Percentiles rank a stretch among this genome's conserved stretches.
Conservation (phyloP, 495 filamentous ascomycete genomes). For the Penicillium ucsense region DNA sequence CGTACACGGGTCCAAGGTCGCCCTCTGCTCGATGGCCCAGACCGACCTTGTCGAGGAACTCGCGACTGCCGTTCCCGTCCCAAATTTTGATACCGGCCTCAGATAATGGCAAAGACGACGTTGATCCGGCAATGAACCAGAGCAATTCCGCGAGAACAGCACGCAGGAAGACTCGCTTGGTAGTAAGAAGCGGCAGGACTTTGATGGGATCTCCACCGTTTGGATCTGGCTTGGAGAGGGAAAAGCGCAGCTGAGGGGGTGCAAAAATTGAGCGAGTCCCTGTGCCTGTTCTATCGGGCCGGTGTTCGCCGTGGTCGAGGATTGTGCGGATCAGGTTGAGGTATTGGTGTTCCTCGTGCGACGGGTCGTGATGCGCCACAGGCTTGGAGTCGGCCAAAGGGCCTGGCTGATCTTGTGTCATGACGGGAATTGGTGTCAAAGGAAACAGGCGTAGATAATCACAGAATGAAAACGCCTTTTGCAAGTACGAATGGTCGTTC, state of each 20-base stretch:
- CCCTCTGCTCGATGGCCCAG: slow-evolving; percentile 70
- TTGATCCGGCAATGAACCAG: slow-evolving; percentile 85
- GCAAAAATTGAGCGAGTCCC: slow-evolving; percentile 86
- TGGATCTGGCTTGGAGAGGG: slow-evolving; percentile 50
- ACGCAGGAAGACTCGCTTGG: slow-evolving; percentile 89
- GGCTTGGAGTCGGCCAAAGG: slow-evolving; percentile 3
- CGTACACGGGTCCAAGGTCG: slow-evolving; percentile 93
- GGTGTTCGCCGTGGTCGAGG: slow-evolving; percentile 63
- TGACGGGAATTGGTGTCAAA: slow-evolving; percentile 6
- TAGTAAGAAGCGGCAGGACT: slow-evolving; percentile 85
- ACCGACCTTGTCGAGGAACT: slow-evolving; percentile 75
- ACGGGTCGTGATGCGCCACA: slow-evolving; percentile 7
- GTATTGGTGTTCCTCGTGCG: slow-evolving; percentile 70
- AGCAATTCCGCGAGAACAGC: slow-evolving; percentile 90
- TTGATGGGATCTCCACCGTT: slow-evolving; percentile 31
- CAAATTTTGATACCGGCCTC: slow-evolving; percentile 86
- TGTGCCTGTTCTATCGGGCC: slow-evolving; percentile 85
- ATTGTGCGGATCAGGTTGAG: slow-evolving; percentile 68
- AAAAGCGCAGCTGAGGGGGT: slow-evolving; percentile 76
- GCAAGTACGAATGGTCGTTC: too few relatives aligned
- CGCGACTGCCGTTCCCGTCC: slow-evolving; percentile 92
- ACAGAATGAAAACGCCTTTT: too few relatives aligned
- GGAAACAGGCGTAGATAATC: neutral
- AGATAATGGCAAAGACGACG: slow-evolving; percentile 64
- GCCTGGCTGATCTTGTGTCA: slow-evolving; percentile 18